Conservation (phyloP, 2,329 filamentous ascomycete genomes). For the Pseudogymnoascus sp. region DNA sequence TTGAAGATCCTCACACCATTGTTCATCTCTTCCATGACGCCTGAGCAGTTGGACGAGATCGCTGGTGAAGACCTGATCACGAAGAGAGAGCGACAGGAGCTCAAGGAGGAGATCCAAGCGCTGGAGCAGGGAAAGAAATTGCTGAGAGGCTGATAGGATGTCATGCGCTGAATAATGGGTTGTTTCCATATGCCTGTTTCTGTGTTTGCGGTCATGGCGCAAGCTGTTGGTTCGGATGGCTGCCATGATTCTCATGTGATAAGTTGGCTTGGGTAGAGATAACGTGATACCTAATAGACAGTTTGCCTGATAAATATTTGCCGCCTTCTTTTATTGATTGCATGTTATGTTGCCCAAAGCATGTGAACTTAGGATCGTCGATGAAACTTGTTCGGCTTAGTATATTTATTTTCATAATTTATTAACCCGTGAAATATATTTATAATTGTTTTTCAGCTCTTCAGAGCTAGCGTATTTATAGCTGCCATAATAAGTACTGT, state of each 20-base stretch:
- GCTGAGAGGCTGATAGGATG: background rate
- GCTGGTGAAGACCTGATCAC: conserved; percentile 44
- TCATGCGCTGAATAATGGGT: background rate
- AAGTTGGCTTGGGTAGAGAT: background rate
- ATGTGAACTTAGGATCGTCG: background rate
- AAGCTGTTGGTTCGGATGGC: background rate
- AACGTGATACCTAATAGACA: background rate
- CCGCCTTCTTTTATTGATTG: background rate
- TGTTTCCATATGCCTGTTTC: background rate
- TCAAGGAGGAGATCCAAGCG: background rate
- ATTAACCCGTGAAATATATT: background rate
- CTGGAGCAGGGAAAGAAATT: background rate
- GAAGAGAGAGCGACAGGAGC: background rate
- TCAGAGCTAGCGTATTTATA: background rate
- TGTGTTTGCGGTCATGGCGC: background rate
- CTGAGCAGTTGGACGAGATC: conserved; percentile 43
- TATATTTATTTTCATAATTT: background rate
- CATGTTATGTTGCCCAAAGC: background rate
- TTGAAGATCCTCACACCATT: conserved; percentile 43
- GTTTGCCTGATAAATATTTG: background rate
- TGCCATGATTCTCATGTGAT: background rate
- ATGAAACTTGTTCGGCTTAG: background rate
- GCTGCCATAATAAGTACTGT: background rate
- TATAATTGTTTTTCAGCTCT: background rate
- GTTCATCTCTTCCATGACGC: conserved; percentile 40